These are phyloP conservation scores for Solanum ossicruentum DNA, from an alignment of 257 asterid genomes.

Conservation along the genomic window DNA sequence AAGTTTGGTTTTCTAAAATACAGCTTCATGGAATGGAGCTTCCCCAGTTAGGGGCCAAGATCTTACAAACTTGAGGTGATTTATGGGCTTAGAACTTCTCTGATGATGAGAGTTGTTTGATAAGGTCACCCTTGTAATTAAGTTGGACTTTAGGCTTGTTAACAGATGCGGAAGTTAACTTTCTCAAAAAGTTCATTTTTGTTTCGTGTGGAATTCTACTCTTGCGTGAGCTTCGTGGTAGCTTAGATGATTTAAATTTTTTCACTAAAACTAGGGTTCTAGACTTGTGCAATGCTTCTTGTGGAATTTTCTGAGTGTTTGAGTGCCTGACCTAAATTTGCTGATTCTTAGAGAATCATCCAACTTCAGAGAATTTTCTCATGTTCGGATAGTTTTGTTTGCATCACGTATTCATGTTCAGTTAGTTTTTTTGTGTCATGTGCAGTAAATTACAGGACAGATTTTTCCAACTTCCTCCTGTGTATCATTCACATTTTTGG, in stretches of 20 bases:
- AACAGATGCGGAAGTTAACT: not conserved
- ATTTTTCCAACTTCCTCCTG: not conserved
- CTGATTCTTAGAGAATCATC: not conserved
- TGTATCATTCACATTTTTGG: not conserved
- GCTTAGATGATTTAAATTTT: not conserved
- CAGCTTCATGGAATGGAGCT: not conserved
- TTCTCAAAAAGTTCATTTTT: not conserved
- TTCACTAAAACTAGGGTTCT: not conserved
- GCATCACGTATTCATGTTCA: not conserved
- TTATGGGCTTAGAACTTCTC: not conserved
- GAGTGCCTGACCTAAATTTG: not conserved
- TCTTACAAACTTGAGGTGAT: not conserved
- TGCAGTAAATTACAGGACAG: not conserved
- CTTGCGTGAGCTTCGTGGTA: not conserved
- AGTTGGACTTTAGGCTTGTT: not conserved
- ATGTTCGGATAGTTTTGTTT: not conserved
- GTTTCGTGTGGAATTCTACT: not conserved
- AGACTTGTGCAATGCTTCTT: not conserved
- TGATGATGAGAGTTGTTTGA: not conserved
- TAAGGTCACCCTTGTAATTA: not conserved
- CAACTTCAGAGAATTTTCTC: not conserved
- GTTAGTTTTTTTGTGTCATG: not conserved
- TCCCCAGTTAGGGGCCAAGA: not conserved
- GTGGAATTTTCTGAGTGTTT: not conserved
- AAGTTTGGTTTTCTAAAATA: not conserved